phyloP scores from a whole-genome alignment of 2,329 filamentous ascomycete species.

The Colletotrichum karsti region DNA sequence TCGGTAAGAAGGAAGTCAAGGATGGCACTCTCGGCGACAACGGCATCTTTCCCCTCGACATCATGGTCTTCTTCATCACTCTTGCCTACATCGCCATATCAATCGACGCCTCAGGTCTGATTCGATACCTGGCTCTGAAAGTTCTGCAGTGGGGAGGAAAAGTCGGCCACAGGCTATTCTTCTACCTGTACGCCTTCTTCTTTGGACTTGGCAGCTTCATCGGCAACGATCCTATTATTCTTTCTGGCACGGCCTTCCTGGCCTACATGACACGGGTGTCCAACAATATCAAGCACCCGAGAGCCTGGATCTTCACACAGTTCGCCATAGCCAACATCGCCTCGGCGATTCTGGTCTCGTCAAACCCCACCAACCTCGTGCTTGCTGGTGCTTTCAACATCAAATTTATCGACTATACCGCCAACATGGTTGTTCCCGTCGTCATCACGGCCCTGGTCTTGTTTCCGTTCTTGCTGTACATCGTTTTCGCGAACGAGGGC shows the following conservation, averaged over 20 bases:
- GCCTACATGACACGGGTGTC: constrained; percentile 82
- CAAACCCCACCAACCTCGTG: constrained; percentile 80
- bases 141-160: constrained; percentile 74
- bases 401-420: constrained; percentile 77
- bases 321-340: constrained; percentile 78
- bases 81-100: constrained; percentile 81
- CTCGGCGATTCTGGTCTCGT: constrained; percentile 80
- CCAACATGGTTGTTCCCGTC: constrained; percentile 81
- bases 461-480: constrained; percentile 75
- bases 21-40: constrained; percentile 73
- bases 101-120: constrained; percentile 78
- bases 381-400: constrained; percentile 77
- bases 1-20: constrained; percentile 72
- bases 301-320: constrained; percentile 78
- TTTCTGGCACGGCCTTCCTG: constrained; percentile 78
- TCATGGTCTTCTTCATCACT: constrained; percentile 79
- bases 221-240: constrained; percentile 79
- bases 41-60: constrained; percentile 74
- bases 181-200: constrained; percentile 79
- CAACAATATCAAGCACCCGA: constrained; percentile 73
- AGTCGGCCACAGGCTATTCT: constrained; percentile 73
- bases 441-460: constrained; percentile 72
- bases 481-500: constrained; percentile 70
- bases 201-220: constrained; percentile 73
- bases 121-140: constrained; percentile 75